Evolutionary conservation across 1,139 yeast species (phyloP), one percentile per base, ranked within the genome.

Genomic region (Kodamaea sp.): DNA sequence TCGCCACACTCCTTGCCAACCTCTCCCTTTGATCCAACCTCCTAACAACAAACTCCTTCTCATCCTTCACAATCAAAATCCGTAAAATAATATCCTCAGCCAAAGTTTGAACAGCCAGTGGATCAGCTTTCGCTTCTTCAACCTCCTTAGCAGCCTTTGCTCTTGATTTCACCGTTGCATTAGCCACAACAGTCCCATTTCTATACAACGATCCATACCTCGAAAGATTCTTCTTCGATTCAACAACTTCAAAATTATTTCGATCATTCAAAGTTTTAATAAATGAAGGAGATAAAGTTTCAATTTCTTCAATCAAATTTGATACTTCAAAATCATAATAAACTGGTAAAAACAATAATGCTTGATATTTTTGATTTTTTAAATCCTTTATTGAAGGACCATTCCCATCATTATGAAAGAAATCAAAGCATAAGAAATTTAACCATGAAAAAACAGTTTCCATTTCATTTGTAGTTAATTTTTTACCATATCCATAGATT

Each of bases 381-480:
- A 87, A 63, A 8, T 76, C 78, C 46, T 75, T 80, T 31, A 85
- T 54, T 0, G 89, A 76, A 0, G 94, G 94, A 0, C 96, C 96
- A 36, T 83, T 84, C 1, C 96, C 96, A 41, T 77, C 81, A 53
- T 85, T 83, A 55, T 87, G 81, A 62, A 88, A 87, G 55, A 86
- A 87, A 44, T 81, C 88, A 39, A 78, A 62, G 44, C 83, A 78
- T 28, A 86, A 62, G 8, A 82, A 70, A 39, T 78, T 70, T 20
- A 85, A 59, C 96, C 96, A 88, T 1, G 78, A 70, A 47, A 84
- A 80, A 1, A 85, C 78, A 1, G 84, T 77, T 41, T 83, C 89
- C 31, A 84, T 66, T 55, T 88, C 95, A 31, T 63, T 66, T 28
- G 66, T 64, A 0, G 84, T 73, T 39, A 86, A 61, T 20, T 79